A percentile compares a stretch with the other conserved stretches of the same genome.
These are phyloP conservation scores for Saccharomycopsis javanensis DNA, from an alignment of 805 yeast species.

Conservation along the genomic window DNA sequence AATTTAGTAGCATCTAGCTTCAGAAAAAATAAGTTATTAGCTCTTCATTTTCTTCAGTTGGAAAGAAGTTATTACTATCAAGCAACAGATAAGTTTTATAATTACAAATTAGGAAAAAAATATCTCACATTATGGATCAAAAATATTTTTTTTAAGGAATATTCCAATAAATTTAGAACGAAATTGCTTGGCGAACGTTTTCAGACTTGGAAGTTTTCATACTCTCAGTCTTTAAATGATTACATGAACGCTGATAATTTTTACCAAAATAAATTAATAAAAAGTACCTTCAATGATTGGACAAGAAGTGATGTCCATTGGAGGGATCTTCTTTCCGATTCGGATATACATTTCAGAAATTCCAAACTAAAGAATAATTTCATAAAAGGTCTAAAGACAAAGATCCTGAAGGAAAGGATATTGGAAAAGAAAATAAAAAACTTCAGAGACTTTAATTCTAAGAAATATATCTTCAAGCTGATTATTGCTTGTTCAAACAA, in stretches of 20 bases:
- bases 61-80: constrained; percentile 1
- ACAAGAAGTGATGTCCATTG: background rate
- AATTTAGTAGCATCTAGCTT: constrained; percentile 4
- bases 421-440: background rate
- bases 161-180: background rate
- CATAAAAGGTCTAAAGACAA: background rate
- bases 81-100: constrained; percentile 4
- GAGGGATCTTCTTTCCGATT: background rate
- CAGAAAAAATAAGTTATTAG: constrained; percentile 2
- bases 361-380: background rate
- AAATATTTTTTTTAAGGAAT: background rate
- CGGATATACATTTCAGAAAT: background rate
- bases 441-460: background rate
- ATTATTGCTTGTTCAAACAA: background rate
- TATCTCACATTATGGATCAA: constrained; percentile 4
- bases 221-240: background rate
- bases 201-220: constrained; percentile 6
- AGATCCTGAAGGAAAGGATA: background rate
- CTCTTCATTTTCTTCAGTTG: background rate
- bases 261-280: background rate
- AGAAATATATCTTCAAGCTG: background rate
- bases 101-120: constrained; percentile 2
- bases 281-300: constrained; percentile 8
- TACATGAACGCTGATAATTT: background rate
- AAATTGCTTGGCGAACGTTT: constrained; percentile 1